These are phyloP conservation scores for Clavaria fumosa DNA, from an alignment of 768 basidiomycete species.

Conservation along the genomic window DNA sequence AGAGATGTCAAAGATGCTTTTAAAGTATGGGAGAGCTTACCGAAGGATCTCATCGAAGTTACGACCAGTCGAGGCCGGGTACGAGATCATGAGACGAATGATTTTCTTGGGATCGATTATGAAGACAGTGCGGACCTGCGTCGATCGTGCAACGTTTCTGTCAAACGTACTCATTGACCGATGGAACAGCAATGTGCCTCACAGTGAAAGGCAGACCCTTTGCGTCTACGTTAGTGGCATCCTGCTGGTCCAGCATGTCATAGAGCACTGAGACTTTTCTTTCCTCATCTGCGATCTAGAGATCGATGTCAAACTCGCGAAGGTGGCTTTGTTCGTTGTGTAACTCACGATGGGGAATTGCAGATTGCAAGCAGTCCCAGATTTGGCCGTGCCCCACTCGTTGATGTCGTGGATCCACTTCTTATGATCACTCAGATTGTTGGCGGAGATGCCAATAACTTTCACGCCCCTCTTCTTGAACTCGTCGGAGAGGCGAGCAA, in stretches of 20 bases:
- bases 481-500: slow-evolving; percentile 73
- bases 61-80: slow-evolving; percentile 92
- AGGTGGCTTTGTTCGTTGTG: neutral
- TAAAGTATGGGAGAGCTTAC: slow-evolving; percentile 15
- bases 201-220: slow-evolving; percentile 93
- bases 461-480: slow-evolving; percentile 84
- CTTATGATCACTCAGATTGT: slow-evolving; percentile 70
- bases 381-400: slow-evolving; percentile 53
- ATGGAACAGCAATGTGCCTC: slow-evolving; percentile 9
- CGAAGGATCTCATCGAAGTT: slow-evolving; percentile 62
- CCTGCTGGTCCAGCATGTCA: slow-evolving; percentile 95
- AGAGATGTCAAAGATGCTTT: slow-evolving; percentile 6
- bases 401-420: slow-evolving; percentile 86
- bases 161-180: slow-evolving; percentile 1
- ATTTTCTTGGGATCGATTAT: slow-evolving; percentile 94
- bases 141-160: no score
- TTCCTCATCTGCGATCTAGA: slow-evolving; percentile 82
- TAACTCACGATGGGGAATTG: slow-evolving; percentile 77
- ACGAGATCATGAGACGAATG: slow-evolving; percentile 79
- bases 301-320: neutral
- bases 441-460: slow-evolving; percentile 87
- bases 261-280: slow-evolving; percentile 75
- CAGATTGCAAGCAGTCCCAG: slow-evolving; percentile 60
- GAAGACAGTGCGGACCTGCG: slow-evolving; percentile 90
- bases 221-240: slow-evolving; percentile 73